A percentile compares a stretch with the other conserved stretches of the same genome.
Conservation (phyloP, 2,329 filamentous ascomycete genomes). For the Knufia fluminis region DNA sequence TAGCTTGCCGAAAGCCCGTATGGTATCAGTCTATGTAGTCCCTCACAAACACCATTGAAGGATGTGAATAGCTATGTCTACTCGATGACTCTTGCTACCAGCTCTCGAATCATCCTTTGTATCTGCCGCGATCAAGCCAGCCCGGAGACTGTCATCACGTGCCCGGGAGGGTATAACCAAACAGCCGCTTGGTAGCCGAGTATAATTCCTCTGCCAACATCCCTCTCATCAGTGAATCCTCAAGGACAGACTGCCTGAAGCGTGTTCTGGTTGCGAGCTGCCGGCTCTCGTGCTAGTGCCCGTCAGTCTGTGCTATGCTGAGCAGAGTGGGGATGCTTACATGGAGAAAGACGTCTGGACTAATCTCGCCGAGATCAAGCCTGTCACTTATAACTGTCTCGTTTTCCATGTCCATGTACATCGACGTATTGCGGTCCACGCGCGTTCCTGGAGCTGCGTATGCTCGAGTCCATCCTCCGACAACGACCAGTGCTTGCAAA, state of each 20-base stretch:
- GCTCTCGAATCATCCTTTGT: conserved; percentile 16
- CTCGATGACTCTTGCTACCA: conserved; percentile 11
- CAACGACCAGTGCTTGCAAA: conserved; percentile 24
- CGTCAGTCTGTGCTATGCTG: conserved; percentile 20
- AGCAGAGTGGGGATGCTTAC: conserved; percentile 42
- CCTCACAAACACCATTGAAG: no score
- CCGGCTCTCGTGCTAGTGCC: no score
- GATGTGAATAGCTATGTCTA: no score
- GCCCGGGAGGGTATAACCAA: conserved; percentile 15
- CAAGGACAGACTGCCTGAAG: no score
- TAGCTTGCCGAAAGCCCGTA: no score
- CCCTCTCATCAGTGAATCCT: conserved; percentile 35
- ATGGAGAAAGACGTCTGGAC: conserved; percentile 26
- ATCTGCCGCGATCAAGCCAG: conserved; percentile 10
- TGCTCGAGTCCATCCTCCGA: conserved; percentile 25
- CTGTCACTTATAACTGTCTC: conserved; percentile 37
- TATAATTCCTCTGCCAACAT: no score
- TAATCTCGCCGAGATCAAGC: conserved; percentile 25
- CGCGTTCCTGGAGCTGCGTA: conserved; percentile 26
- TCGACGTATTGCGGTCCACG: conserved; percentile 27
- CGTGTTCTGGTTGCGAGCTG: no score
- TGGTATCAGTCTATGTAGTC: no score
- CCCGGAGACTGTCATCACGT: conserved; percentile 11
- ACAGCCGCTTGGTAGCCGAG: conserved; percentile 12
- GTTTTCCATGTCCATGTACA: conserved; percentile 31